A percentile compares a stretch with the other conserved stretches of the same genome.
phyloP scores from a whole-genome alignment of 2,329 filamentous ascomycete species.

The Cladophialophora psammophila region DNA sequence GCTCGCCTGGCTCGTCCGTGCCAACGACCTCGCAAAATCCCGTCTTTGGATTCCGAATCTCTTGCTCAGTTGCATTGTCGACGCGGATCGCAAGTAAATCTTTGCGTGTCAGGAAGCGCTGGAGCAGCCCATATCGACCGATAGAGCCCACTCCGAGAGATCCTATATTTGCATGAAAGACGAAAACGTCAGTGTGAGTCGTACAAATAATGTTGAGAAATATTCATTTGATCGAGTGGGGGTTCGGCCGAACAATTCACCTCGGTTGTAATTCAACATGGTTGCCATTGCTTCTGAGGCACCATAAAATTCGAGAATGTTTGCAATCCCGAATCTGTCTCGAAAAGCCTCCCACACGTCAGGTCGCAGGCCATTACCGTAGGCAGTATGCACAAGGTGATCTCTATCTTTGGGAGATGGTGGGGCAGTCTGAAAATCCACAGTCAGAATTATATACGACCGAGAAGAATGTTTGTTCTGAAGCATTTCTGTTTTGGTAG shows the following conservation, averaged over 20 bases:
- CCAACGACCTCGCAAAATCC: slow-evolving; percentile 69
- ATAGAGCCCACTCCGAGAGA: background rate
- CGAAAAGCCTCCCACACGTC: slow-evolving; percentile 87
- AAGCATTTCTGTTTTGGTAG: background rate
- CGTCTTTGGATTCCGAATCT: slow-evolving; percentile 64
- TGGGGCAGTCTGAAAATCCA: slow-evolving; percentile 53
- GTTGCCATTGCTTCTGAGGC: slow-evolving; percentile 66
- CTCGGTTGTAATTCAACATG: background rate
- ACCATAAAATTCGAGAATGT: slow-evolving; percentile 80
- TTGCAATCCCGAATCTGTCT: slow-evolving; percentile 75
- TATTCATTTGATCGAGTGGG: background rate
- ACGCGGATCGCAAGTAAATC: background rate
- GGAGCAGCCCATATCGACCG: background rate
- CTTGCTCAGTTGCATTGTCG: slow-evolving; percentile 43
- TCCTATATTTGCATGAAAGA: background rate
- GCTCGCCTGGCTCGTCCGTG: slow-evolving; percentile 72
- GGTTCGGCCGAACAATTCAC: slow-evolving; percentile 59
- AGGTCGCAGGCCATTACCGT: slow-evolving; percentile 85
- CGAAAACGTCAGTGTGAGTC: background rate
- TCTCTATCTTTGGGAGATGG: slow-evolving; percentile 70
- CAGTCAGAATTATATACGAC: background rate
- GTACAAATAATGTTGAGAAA: background rate
- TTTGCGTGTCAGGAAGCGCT: background rate
- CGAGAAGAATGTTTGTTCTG: background rate
- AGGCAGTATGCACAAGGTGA: slow-evolving; percentile 72